Evolutionary conservation across 2,329 filamentous ascomycete genomes (phyloP), one percentile per base, ranked within the genome.

Genomic region (Pestalotiopsis fici): DNA sequence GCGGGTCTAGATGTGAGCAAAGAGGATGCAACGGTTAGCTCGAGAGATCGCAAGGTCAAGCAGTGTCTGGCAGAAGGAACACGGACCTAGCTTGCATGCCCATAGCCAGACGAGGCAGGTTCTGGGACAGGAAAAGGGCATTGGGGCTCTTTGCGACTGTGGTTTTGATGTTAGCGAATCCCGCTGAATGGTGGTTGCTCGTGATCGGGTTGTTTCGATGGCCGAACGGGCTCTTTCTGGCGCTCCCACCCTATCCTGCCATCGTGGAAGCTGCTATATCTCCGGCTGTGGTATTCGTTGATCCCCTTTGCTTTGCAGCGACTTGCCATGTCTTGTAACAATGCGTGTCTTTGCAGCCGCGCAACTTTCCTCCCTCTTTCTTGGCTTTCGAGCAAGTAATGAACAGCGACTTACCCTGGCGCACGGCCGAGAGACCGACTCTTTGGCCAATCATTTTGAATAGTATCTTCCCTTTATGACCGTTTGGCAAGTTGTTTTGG

Each of bases 361-460:
- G 55, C 55, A 57, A 57, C 21, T 27, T 57, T 57, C 55, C 55
- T 57, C n/a, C 55, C 23, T 13, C 9, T n/a, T n/a, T n/a, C n/a
- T n/a, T n/a, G n/a, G n/a, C n/a, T n/a, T n/a, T n/a, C n/a, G n/a
- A n/a, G n/a, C 43, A 9, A 6, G n/a, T 7, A 50, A 21, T 18
- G n/a, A 18, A 21, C 9, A 6, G 18, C 43, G 63, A 76, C 83
- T 74, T 78, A 88, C 87, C 84, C 85, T 86, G 84, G 78, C 86
- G 86, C 78, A 88, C 79, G 78, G 87, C 87, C 80, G 85, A 83
- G 72, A 88, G 77, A 78, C 87, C 87, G 75, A 87, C 82, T 81
- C 87, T 81, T 74, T 87, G 85, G 75, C 85, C 83, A 77, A 83
- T 85, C 87, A 90, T 90, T 56, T 72, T 79, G 75, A 68, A 23